A percentile compares a stretch with the other conserved stretches of the same genome.
phyloP scores from a whole-genome alignment of 148 eudicot genomes.

The Amaranthus cruentus region DNA sequence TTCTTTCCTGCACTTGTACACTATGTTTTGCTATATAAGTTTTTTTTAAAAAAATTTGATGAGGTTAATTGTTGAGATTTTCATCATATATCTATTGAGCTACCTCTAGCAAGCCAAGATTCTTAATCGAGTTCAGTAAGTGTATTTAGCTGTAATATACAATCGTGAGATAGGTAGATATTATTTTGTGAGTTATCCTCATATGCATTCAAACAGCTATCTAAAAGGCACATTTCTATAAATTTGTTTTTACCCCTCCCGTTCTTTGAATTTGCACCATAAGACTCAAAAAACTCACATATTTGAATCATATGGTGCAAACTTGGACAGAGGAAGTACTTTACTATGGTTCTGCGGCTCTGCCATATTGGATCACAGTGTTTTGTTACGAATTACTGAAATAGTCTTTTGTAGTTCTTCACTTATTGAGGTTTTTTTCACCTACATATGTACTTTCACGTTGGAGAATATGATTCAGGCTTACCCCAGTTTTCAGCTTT shows the following conservation, averaged over 20 bases:
- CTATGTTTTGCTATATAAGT: too few relatives aligned
- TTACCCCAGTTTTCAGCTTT: slow-evolving; percentile 34
- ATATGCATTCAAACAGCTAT: background rate
- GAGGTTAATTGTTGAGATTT: too few relatives aligned
- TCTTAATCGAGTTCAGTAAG: too few relatives aligned
- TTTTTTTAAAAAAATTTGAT: too few relatives aligned
- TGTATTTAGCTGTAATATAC: too few relatives aligned
- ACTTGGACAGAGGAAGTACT: too few relatives aligned
- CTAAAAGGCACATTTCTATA: background rate
- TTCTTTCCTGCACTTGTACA: too few relatives aligned
- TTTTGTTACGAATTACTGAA: background rate
- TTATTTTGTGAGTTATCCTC: background rate
- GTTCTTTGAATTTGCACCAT: too few relatives aligned
- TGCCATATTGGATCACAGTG: background rate
- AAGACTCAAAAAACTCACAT: too few relatives aligned
- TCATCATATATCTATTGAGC: too few relatives aligned
- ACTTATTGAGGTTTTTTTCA: background rate
- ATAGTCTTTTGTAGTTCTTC: background rate
- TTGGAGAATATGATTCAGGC: slow-evolving; percentile 18
- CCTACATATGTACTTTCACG: background rate
- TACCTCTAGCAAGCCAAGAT: too few relatives aligned
- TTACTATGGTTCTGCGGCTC: background rate
- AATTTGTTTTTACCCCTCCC: background rate
- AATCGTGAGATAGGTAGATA: background rate
- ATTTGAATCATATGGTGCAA: too few relatives aligned